phyloP scores from a whole-genome alignment of 257 asterid genomes.

The Solanum corneliomulleri region DNA sequence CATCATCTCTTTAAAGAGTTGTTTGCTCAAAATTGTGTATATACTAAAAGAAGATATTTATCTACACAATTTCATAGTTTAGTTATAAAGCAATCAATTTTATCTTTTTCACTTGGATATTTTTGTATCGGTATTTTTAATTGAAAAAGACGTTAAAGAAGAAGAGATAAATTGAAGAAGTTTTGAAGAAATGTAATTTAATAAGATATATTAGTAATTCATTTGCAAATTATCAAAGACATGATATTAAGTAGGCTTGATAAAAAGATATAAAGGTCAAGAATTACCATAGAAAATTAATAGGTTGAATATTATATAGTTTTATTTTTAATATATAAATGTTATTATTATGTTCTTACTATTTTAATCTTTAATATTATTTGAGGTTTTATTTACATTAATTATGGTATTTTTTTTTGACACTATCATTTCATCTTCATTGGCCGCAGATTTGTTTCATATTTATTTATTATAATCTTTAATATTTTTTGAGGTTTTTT shows the following conservation, averaged over 20 bases:
- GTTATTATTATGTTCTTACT: neutral
- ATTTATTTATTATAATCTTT: neutral
- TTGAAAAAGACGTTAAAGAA: no score
- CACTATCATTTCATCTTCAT: no score
- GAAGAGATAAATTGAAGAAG: accelerated
- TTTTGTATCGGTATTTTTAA: no score
- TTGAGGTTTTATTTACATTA: neutral
- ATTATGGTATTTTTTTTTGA: no score
- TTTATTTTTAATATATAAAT: no score
- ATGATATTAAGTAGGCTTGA: accelerated
- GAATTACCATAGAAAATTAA: no score
- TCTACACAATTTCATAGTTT: neutral
- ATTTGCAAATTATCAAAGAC: no score
- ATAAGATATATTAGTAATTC: accelerated
- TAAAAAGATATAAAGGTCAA: accelerated
- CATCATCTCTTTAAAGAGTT: neutral
- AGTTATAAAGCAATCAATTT: neutral
- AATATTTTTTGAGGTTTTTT: neutral
- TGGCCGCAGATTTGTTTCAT: neutral
- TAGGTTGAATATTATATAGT: no score
- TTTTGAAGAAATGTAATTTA: accelerated
- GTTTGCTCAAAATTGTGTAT: neutral
- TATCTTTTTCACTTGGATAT: neutral
- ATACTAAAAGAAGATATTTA: neutral
- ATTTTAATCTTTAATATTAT: neutral